Evolutionary conservation across 2,329 filamentous ascomycete genomes (phyloP), one percentile per base, ranked within the genome.

Genomic region (Zasmidium cellare): DNA sequence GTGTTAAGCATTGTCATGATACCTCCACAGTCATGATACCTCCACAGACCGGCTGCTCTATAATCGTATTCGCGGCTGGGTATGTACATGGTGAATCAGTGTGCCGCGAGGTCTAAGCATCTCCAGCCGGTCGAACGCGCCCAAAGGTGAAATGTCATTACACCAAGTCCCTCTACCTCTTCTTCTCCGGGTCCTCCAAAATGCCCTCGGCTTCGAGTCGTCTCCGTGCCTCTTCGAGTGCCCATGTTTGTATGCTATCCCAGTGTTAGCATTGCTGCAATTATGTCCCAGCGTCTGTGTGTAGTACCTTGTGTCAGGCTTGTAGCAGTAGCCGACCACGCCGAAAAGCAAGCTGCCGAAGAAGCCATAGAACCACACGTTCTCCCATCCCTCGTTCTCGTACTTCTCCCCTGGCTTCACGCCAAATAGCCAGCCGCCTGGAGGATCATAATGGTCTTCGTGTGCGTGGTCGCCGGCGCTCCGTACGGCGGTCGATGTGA

Each of bases 201-300:
- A 97, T 92, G 59, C 94, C 94, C 82, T 99, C 94, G 60, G 87
- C 89, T 81, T 99, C 94, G 84, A 99, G 87, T 80, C 94, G 85
- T 80, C 94, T 86, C 73, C 94, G 86, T 53, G 94, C 94, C 81
- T 99, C 94, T 79, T 99, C 94, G 46, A 99, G 86, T 63, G 94
- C 94, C 94, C 94, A 99, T 55, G 93, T 97, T 82, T 97, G 94
- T 86, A 99, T 97, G 76, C 94, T 99, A 70, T n/a, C 35, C 3
- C 35, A 35, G 19, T 3, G 28, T 23, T 16, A 19, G 41, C 58
- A 28, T 38, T 53, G 45, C 48, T 14, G 16, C 23, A 11, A 5
- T 28, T 38, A 48, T 47, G 25, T 38, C 16, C 38, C 9, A 24
- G 18, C 11, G 7, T 52, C 9, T 22, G 16, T n/a, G 41, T 28